phyloP scores from a whole-genome alignment of 140 eudicot genomes.

The Erigeron philadelphicus region DNA sequence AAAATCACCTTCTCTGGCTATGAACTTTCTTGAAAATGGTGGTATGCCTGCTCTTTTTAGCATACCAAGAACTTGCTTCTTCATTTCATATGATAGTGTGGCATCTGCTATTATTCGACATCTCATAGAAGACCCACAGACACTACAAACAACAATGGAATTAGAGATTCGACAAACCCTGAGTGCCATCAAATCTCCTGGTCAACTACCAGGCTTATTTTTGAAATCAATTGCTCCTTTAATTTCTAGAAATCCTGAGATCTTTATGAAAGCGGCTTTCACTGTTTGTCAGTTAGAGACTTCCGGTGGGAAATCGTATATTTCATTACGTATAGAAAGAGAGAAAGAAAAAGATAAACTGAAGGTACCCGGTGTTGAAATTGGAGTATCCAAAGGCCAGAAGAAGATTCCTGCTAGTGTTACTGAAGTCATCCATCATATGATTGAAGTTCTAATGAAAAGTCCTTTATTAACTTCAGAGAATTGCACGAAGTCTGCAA shows the following conservation, averaged over 20 bases:
- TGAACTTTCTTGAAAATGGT: constrained; percentile 12
- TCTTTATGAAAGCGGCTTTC: constrained; percentile 3
- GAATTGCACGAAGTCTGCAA: neutral
- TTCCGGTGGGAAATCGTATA: neutral
- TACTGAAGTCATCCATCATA: neutral
- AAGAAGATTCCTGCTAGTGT: constrained; percentile 11
- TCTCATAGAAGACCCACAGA: constrained; percentile 3
- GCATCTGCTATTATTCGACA: constrained; percentile 10
- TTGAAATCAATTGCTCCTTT: neutral
- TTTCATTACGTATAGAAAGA: neutral
- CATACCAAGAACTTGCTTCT: neutral
- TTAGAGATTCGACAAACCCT: neutral
- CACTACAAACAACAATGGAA: constrained; percentile 16
- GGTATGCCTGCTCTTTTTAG: constrained; percentile 1
- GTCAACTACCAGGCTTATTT: too few species aligned
- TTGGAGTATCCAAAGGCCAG: constrained; percentile 1
- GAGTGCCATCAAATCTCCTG: neutral
- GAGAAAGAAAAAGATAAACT: neutral
- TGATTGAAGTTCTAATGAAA: neutral
- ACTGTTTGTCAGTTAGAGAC: constrained; percentile 4
- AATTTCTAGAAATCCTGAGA: constrained; percentile 1
- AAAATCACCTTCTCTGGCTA: neutral
- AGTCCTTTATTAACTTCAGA: neutral
- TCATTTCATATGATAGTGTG: neutral
- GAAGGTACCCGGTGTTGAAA: constrained; percentile 1